Percentiles rank a stretch among this genome's conserved stretches.
Evolutionary conservation across 2,329 filamentous ascomycete species (phyloP).

Genomic region (Cercospora beticola): DNA sequence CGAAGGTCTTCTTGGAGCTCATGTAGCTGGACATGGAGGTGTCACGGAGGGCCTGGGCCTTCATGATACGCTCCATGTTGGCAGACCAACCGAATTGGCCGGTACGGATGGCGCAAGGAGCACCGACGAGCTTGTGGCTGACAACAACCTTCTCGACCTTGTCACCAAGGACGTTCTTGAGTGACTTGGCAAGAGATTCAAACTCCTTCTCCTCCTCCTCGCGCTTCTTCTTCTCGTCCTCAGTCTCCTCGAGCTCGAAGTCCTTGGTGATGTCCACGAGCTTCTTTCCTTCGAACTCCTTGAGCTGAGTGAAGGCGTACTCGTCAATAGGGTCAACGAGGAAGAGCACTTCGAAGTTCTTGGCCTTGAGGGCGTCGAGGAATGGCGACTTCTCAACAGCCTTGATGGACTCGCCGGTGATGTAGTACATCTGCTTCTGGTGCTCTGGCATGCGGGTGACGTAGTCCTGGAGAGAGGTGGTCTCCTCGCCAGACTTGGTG

Average conservation of each 20-base stretch:
- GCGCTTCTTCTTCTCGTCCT: conserved; percentile 96
- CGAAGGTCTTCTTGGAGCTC: conserved; percentile 99
- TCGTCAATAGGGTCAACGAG: conserved; percentile 98
- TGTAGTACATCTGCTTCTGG: conserved; percentile 99
- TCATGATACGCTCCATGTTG: conserved; percentile 99
- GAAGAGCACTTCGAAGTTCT: conserved; percentile 99
- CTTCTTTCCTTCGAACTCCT: conserved; percentile 99
- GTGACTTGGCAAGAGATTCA: conserved; percentile 88
- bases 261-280: conserved; percentile 99
- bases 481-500: conserved; percentile 98
- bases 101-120: conserved; percentile 97
- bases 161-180: conserved; percentile 99
- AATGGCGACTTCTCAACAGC: conserved; percentile 97
- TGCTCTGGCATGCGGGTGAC: conserved; percentile 99
- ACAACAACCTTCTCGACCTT: conserved; percentile 99
- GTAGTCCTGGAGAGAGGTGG: conserved; percentile 94
- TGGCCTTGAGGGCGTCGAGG: conserved; percentile 97
- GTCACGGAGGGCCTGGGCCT: conserved; percentile 99
- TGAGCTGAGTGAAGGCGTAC: conserved; percentile 99
- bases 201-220: conserved; percentile 98
- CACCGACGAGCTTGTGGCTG: conserved; percentile 90
- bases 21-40: conserved; percentile 99
- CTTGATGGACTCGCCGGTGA: conserved; percentile 99
- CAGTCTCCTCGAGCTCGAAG: conserved; percentile 99
- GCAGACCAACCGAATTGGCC: conserved; percentile 99